phyloP scores from a whole-genome alignment of 2,329 filamentous ascomycete genomes.

The Alternaria sp. region DNA sequence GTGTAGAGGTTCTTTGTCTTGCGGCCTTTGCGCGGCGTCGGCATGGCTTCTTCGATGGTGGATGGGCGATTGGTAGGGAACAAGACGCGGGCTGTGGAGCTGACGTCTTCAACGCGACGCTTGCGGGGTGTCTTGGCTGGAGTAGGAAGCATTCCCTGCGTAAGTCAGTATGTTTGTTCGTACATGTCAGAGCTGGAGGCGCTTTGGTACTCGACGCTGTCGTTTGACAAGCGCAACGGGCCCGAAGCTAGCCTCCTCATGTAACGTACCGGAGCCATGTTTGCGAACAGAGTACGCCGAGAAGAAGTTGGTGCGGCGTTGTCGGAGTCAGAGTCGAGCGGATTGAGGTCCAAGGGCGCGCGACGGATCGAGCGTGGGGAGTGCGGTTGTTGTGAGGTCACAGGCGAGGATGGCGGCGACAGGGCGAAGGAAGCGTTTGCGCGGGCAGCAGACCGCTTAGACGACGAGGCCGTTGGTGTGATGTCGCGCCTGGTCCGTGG shows the following conservation, averaged over 20 bases:
- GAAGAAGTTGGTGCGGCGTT: constrained; percentile 36
- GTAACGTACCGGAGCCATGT: constrained; percentile 37
- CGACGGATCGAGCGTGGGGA: constrained; percentile 45
- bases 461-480: constrained; percentile 40
- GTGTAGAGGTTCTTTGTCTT: constrained; percentile 60
- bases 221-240: constrained; percentile 4
- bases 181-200: not conserved
- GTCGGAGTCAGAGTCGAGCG: constrained; percentile 45
- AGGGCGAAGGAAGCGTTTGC: constrained; percentile 56
- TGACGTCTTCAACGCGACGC: constrained; percentile 55
- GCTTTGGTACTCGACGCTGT: not conserved
- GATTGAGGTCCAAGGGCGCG: constrained; percentile 26
- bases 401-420: constrained; percentile 54
- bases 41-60: constrained; percentile 66
- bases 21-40: constrained; percentile 66
- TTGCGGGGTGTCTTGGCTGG: constrained; percentile 80
- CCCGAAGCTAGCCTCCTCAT: constrained; percentile 17
- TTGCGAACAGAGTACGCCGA: constrained; percentile 32
- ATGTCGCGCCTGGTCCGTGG: constrained; percentile 37
- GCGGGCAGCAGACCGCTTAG: constrained; percentile 40
- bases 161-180: constrained; percentile 9
- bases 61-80: constrained; percentile 71
- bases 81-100: constrained; percentile 61
- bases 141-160: constrained; percentile 72
- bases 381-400: constrained; percentile 43